Evolutionary conservation across 164 flowering plant species (phyloP).

Genomic region (Umbilicus rupestris): DNA sequence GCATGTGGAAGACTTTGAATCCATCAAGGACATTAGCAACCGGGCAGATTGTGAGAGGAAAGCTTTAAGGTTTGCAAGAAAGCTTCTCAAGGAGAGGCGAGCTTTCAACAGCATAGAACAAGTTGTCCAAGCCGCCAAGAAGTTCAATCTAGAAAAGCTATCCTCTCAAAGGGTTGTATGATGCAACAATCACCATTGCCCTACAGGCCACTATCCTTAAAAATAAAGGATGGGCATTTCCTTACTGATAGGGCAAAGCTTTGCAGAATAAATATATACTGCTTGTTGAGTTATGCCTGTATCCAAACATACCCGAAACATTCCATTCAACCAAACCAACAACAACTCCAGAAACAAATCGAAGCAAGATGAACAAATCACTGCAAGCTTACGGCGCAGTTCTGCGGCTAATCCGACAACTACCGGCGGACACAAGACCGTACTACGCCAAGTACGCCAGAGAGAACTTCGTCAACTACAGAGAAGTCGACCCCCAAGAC

Average conservation of each 20-base stretch:
- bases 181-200: no score
- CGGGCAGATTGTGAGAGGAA: conserved; percentile 67
- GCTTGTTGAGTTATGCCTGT: not conserved
- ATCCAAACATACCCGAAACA: not conserved
- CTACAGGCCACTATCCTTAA: no score
- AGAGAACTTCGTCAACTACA: conserved; percentile 10
- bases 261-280: no score
- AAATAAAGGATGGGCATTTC: no score
- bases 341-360: not conserved
- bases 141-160: not conserved
- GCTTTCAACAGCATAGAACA: conserved; percentile 42
- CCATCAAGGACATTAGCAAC: conserved; percentile 43
- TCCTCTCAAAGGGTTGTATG: no score
- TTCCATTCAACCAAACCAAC: not conserved
- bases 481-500: conserved; percentile 7
- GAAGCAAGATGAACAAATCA: conserved; percentile 1
- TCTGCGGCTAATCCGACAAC: conserved; percentile 6
- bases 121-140: conserved; percentile 34
- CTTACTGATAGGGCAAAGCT: no score
- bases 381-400: conserved; percentile 8
- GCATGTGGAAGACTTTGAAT: conserved; percentile 92
- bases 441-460: conserved; percentile 11
- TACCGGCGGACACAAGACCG: conserved; percentile 1
- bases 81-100: conserved; percentile 68
- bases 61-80: conserved; percentile 69